Evolutionary conservation across 148 eudicot genomes (phyloP), one percentile per base, ranked within the genome.

Genomic region (Nyssa sinensis): DNA sequence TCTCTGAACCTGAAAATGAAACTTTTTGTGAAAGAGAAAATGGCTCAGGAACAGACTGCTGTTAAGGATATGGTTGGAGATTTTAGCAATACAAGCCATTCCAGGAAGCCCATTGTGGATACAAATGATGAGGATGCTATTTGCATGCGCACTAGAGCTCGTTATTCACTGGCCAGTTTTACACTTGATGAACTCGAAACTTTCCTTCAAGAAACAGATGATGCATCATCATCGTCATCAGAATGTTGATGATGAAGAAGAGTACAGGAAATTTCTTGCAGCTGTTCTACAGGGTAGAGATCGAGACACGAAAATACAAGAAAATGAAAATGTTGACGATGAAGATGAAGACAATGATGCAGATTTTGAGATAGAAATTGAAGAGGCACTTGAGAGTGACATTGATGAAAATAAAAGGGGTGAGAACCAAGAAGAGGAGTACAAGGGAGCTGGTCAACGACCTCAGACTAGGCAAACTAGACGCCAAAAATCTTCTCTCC

Each of bases 261-360:
- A 92, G 84, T 94, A 94, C 67, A 94, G 86, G 82, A 94, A 94
- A 72, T 94, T 94, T 84, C 97, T 94, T 79, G 84, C 97, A 16
- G 94, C 97, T 71, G 98, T 94, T 78, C 81, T 94, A 79, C 86
- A 82, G 69, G 93, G 87, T 68, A 88, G 84, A 67, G 83, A 85
- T 75, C 84, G 73, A 25, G 85, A 84, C 77, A 76, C 78, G 31
- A 79, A 77, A 67, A 71, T 75, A 21, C 74, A 79, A 55, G 96
- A 73, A 57, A 80, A 66, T 82, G 96, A 81, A 62, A 86, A 82
- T 87, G 85, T 81, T 44, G 97, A 91, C 30, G 92, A 88, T 47
- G 97, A 89, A 78, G 98, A 94, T 86, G 98, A 94, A 83, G 98
- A 94, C 75, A 94, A 92, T 83, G 98, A 94, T 85, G 98, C 94